Evolutionary conservation across 768 basidiomycete genomes (phyloP), one percentile per base, ranked within the genome.

Genomic region (Lactarius trivialis): DNA sequence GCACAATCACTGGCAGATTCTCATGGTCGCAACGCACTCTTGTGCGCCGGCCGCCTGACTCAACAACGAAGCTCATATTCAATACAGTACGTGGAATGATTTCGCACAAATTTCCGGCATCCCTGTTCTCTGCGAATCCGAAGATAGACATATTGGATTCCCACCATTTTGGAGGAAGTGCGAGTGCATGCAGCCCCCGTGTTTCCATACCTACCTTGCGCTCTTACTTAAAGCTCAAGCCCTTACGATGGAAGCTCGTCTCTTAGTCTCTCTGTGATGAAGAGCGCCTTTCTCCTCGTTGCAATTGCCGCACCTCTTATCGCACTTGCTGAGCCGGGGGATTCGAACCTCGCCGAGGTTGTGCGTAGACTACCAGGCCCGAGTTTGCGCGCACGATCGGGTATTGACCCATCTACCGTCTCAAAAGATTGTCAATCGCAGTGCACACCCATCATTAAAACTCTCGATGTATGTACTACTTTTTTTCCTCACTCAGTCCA

Each of bases 381-480:
- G 19, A 32, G 8, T 36, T 30, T 58, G 34, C 28, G 26, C 8
- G 36, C 19, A 37, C 57, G 52, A 9, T 54, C 45, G 19, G 34
- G 45, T 21, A 45, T 55, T 9, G 24, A 55, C 43, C 28, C 45
- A 2, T 41, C 53, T 4, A 36, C 28, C 11, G 33, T 63, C 57
- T 28, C 45, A 17, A 4, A 17, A 24, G 28, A 14, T 45, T 63
- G 57, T 21, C 62, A 50, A 37, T 12, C 62, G 7, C 3, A 5
- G 11, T 59, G 62, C 58, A 49, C 62, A 1, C 3, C 30, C 52
- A 15, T 63, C 30, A 39, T 59, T 19, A 15, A 49, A 14, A 63
- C 26, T 14, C 57, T 59, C 26, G 45, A 49, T 15, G 53, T 63
- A 7, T 15, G 52, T 48, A 7, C 53, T 21, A 4, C 11, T 24